Base-by-base conservation (phyloP, 2,329 filamentous ascomycete genomes). In the Aspergillus viridinutans region DNA sequence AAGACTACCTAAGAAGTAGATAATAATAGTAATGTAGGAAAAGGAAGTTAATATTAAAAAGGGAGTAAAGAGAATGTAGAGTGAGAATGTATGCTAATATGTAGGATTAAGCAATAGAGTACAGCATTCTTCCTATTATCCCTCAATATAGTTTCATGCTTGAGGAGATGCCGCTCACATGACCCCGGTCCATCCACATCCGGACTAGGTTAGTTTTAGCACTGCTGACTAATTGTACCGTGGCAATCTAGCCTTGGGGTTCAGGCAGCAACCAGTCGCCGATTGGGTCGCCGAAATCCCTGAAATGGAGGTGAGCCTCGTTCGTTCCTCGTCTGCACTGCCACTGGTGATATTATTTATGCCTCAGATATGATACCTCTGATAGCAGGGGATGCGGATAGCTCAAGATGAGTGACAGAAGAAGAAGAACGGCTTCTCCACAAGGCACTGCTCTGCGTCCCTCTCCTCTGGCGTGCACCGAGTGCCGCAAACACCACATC, bases 401-500 rank as follows among this genome's bases (percentile, higher is more conserved):
- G 21, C 21, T 12, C 43, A 17, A 23, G 12, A 47, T 47, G 43
- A 47, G 20, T 10, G 43, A 47, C 14, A 25, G 23, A 47, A 58
- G 58, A 56, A 67, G 63, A 60, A 54, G 64, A 58, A 17, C 32
- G 6, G 32, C 32, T n/a, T 64, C 58, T 53, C 64, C 43, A 6
- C 43, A 8, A 17, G 43, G 43, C 20, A 23, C 12, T 7, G 9
- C 43, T 65, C 35, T 52, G 20, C 53, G 69, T 8, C 63, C 69
- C 28, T 57, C 70, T 55, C 77, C 53, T 63, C 78, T 63, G 66
- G 81, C 64, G 59, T 84, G 61, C 74, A 73, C 71, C 5, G 73
- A 74, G 50, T 81, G 78, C 65, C 69, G 78, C 21, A 76, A 75
- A 54, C 75, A 89, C 65, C 89, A 92, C 72, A 78, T 91, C 47